phyloP scores from a whole-genome alignment of 1,284 basidiomycete genomes.

The Macrocybe sp. region DNA sequence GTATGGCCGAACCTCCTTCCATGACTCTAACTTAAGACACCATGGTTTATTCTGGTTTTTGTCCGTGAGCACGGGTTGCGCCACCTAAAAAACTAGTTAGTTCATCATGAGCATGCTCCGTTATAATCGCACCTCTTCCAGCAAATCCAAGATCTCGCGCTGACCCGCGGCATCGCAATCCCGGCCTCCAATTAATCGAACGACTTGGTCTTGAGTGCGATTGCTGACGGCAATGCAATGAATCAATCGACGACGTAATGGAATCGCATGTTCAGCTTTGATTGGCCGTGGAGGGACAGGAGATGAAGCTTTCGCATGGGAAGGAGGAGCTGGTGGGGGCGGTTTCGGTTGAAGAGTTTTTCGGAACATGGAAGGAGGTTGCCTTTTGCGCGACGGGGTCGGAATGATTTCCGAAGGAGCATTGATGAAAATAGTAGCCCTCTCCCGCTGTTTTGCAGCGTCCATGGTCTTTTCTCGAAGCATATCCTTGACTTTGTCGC shows the following conservation, averaged over 20 bases:
- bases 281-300: constrained; percentile 20
- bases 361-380: constrained; percentile 25
- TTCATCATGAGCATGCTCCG: background rate
- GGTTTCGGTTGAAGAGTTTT: constrained; percentile 16
- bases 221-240: constrained; percentile 48
- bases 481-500: constrained; percentile 44
- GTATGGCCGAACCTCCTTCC: constrained; percentile 65
- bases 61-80: constrained; percentile 35
- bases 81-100: constrained; percentile 34
- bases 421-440: constrained; percentile 50
- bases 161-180: constrained; percentile 27
- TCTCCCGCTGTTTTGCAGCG: constrained; percentile 51
- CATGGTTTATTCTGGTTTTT: constrained; percentile 36
- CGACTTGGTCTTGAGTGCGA: constrained; percentile 39
- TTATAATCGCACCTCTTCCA: constrained; percentile 39
- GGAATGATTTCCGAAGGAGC: constrained; percentile 26
- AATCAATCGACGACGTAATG: constrained; percentile 41
- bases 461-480: constrained; percentile 52
- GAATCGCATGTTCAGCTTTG: constrained; percentile 12
- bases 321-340: background rate
- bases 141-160: constrained; percentile 36
- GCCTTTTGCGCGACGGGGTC: constrained; percentile 9
- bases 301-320: constrained; percentile 13
- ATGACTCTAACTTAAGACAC: constrained; percentile 47
- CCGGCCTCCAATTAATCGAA: constrained; percentile 36